Evolutionary conservation across 2,329 filamentous ascomycete genomes (phyloP), one percentile per base, ranked within the genome.

Genomic region (Clonostachys rosea): DNA sequence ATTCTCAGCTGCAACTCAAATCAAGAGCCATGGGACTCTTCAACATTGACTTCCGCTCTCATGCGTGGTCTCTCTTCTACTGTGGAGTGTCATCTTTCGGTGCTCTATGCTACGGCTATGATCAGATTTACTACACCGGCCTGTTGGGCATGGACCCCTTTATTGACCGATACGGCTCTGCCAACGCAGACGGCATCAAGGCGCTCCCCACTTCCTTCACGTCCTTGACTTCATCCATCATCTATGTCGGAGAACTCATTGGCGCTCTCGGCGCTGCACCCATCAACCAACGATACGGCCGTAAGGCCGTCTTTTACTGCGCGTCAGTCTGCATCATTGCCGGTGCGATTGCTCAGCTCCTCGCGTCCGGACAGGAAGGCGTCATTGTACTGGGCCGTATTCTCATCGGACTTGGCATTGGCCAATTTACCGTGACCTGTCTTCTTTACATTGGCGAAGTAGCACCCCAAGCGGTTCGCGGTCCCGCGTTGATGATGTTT

Each of bases 221-320:
- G 9, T 61, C 64, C 7, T 46, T 66, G 5, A 62, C 61, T 6
- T 55, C 62, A 6, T 64, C 60, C 16, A 61, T 60, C 42, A 67
- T 67, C 55, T 62, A 65, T 47, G 59, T 67, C 12, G 64, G 64
- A 30, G 64, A 67, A 42, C 54, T 65, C 3, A 30, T 63, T 34
- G 64, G 64, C 13, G 57, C 64, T 6, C 48, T 66, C 5, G 14
- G 50, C 5, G 52, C 63, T 10, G 64, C 63, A 3, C 63, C 61
- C 6, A 58, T 65, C 45, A 67, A 66, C 49, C 62, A 66, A 44
- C 39, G 44, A 36, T 58, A 54, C 37, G 64, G 64, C 20, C 57
- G 63, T 16, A 60, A 60, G 40, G 48, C 53, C 1, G 61, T 63
- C 8, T 63, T 65, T 45, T 56, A 58, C 43, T 52, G 52, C 10